phyloP scores from a whole-genome alignment of 129 eudicot genomes.

The Flaveria robusta region DNA sequence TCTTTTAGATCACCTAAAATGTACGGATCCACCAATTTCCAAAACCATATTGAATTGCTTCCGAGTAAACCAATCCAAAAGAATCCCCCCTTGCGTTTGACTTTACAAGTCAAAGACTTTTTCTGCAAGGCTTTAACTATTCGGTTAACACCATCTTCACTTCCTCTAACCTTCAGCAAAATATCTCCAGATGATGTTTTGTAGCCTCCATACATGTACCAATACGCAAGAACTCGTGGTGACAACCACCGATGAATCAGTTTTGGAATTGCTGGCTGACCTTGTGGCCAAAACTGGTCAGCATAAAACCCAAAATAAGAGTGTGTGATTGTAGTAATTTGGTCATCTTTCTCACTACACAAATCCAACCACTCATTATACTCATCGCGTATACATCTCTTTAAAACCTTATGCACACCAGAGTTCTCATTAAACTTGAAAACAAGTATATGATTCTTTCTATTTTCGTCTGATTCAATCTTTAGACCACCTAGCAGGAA shows the following conservation, averaged over 20 bases:
- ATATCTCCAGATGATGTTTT: conserved; percentile 83
- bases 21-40: conserved; percentile 74
- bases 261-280: conserved; percentile 67
- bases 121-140: conserved; percentile 51
- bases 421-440: conserved; percentile 60
- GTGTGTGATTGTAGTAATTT: conserved; percentile 57
- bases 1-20: conserved; percentile 58
- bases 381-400: conserved; percentile 53
- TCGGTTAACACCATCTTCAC: conserved; percentile 60
- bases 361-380: conserved; percentile 76
- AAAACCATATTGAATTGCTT: conserved; percentile 54
- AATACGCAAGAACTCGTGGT: conserved; percentile 91
- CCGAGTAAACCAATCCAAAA: conserved; percentile 93
- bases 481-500: conserved; percentile 75
- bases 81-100: conserved; percentile 59
- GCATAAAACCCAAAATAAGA: conserved; percentile 77
- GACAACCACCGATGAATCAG: conserved; percentile 85
- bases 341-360: conserved; percentile 39
- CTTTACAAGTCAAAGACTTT: conserved; percentile 62
- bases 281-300: conserved; percentile 77
- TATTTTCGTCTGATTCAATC: conserved; percentile 54
- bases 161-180: conserved; percentile 75
- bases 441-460: conserved; percentile 49
- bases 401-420: conserved; percentile 53
- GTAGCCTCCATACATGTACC: conserved; percentile 93